These are phyloP conservation scores for Penicillium sp. DNA, from an alignment of 2,329 filamentous ascomycete genomes.

Conservation along the genomic window DNA sequence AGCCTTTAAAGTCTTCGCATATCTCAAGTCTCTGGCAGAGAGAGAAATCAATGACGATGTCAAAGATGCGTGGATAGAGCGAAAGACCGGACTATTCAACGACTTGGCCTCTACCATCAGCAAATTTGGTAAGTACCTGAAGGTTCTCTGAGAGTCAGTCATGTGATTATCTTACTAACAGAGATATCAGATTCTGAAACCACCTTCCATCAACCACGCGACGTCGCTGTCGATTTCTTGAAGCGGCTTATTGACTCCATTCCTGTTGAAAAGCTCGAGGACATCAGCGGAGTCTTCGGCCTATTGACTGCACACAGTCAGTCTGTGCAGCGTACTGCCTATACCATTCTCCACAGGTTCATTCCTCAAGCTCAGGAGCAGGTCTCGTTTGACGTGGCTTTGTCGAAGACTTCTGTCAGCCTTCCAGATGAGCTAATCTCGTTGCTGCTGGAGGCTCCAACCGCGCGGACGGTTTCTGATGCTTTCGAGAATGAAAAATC, in stretches of 20 bases:
- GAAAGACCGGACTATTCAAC: constrained; percentile 55
- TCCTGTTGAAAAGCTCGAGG: constrained; percentile 55
- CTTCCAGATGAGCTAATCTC: constrained; percentile 82
- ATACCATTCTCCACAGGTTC: constrained; percentile 70
- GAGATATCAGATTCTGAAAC: constrained; percentile 41
- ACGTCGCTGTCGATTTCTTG: constrained; percentile 69
- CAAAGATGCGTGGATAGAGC: constrained; percentile 62
- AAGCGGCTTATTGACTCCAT: constrained; percentile 63
- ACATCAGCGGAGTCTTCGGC: constrained; percentile 64
- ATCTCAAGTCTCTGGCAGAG: constrained; percentile 52
- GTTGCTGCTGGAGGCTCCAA: constrained; percentile 71
- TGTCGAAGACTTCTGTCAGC: constrained; percentile 51
- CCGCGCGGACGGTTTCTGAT: constrained; percentile 60
- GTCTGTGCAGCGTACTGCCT: constrained; percentile 72
- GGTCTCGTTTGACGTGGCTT: constrained; percentile 66
- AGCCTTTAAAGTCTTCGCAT: constrained; percentile 64
- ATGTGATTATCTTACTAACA: background rate
- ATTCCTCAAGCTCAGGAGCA: constrained; percentile 74
- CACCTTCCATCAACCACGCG: constrained; percentile 58
- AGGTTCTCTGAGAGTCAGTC: background rate
- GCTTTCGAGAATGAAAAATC: constrained; percentile 59
- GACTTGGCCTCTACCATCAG: constrained; percentile 39
- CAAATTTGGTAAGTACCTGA: constrained; percentile 32
- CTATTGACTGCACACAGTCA: constrained; percentile 70
- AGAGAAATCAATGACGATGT: constrained; percentile 74